Conservation (phyloP, 176 grass and related monocot species). For the Phoenix roebelenii region DNA sequence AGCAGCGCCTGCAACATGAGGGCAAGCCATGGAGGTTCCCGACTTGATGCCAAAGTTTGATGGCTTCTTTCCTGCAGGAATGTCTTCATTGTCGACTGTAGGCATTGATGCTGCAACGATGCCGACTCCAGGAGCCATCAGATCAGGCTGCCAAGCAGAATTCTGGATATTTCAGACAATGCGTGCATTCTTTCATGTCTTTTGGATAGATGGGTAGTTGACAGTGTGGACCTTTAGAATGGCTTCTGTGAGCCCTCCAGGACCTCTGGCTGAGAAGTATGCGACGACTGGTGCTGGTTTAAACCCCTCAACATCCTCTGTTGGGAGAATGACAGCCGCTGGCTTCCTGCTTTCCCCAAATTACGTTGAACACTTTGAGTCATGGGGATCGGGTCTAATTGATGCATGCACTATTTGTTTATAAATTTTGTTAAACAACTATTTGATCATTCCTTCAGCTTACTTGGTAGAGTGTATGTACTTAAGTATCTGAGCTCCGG, state of each 20-base stretch:
- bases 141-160: slow-evolving; percentile 51
- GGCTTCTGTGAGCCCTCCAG: slow-evolving; percentile 63
- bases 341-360: slow-evolving; percentile 38
- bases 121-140: slow-evolving; percentile 91
- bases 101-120: slow-evolving; percentile 73
- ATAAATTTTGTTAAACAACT: too few relatives aligned
- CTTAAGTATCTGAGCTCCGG: slow-evolving; percentile 59
- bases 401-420: too few relatives aligned
- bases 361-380: neutral
- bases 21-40: slow-evolving; percentile 95
- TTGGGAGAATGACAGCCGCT: slow-evolving; percentile 59
- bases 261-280: slow-evolving; percentile 71
- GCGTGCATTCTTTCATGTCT: neutral
- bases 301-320: slow-evolving; percentile 42
- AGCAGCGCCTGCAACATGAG: slow-evolving; percentile 73
- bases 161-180: neutral
- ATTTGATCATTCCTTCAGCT: slow-evolving; percentile 10
- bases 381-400: too few relatives aligned
- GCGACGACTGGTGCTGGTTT: slow-evolving; percentile 80
- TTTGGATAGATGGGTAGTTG: neutral
- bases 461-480: slow-evolving; percentile 88
- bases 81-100: slow-evolving; percentile 31
- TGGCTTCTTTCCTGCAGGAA: slow-evolving; percentile 60
- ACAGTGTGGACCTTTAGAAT: slow-evolving; percentile 57
- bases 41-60: slow-evolving; percentile 74